Conservation (phyloP, 2,329 filamentous ascomycete species). For the Dendrostoma leiphaemia region DNA sequence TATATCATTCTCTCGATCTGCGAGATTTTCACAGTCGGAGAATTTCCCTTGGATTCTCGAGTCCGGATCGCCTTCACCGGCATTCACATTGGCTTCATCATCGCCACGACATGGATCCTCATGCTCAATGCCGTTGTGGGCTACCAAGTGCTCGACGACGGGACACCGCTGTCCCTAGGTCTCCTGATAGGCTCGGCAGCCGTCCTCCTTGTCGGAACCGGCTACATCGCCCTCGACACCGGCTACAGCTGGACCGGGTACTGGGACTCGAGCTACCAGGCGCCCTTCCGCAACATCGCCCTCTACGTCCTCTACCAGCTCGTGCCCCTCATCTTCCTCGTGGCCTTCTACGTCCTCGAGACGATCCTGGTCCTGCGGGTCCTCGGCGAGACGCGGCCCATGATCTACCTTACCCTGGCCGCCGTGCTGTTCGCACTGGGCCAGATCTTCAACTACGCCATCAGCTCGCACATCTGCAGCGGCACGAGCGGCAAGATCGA, state of each 20-base stretch:
- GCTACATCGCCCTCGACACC: constrained; percentile 94
- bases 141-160: constrained; percentile 91
- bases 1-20: constrained; percentile 89
- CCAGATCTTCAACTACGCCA: constrained; percentile 93
- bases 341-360: constrained; percentile 83
- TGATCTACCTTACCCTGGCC: constrained; percentile 79
- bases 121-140: constrained; percentile 90
- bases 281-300: constrained; percentile 67
- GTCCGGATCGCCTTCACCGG: constrained; percentile 82
- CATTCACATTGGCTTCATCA: constrained; percentile 85
- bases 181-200: constrained; percentile 70
- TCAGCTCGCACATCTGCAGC: constrained; percentile 87
- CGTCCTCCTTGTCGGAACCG: constrained; percentile 80
- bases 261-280: constrained; percentile 61
- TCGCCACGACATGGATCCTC: constrained; percentile 85
- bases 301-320: constrained; percentile 95
- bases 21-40: constrained; percentile 94
- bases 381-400: constrained; percentile 85
- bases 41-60: constrained; percentile 70
- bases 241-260: constrained; percentile 80
- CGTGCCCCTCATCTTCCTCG: constrained; percentile 82
- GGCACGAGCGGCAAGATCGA: constrained; percentile 85
- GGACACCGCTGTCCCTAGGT: constrained; percentile 78
- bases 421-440: constrained; percentile 83
- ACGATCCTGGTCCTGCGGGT: constrained; percentile 79